Conservation (phyloP, 1,284 basidiomycete genomes). For the Laetiporus sulphureus region DNA sequence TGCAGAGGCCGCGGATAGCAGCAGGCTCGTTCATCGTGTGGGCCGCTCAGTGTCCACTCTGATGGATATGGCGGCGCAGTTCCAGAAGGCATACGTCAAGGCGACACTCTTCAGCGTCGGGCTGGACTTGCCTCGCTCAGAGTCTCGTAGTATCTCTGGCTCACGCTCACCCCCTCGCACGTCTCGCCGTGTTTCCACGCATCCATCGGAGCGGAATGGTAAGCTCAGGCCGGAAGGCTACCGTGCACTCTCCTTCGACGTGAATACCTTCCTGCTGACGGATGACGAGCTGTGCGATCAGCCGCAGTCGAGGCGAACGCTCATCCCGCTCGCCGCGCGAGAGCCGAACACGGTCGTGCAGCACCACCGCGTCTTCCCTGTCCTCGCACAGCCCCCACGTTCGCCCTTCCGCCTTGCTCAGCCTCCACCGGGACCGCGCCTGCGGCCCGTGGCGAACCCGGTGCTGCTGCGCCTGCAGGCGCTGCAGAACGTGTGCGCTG, state of each 20-base stretch:
- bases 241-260: conserved; percentile 35
- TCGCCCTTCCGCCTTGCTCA: conserved; percentile 21
- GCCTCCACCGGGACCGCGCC: conserved; percentile 14
- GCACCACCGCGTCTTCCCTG: conserved; percentile 20
- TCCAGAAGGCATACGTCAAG: conserved; percentile 49
- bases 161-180: conserved; percentile 17
- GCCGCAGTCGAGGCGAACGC: conserved; percentile 13
- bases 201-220: conserved; percentile 4
- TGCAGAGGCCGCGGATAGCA: neutral
- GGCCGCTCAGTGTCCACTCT: conserved; percentile 39
- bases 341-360: conserved; percentile 3
- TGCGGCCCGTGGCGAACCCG: conserved; percentile 54
- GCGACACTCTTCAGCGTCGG: conserved; percentile 42
- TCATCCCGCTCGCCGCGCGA: conserved; percentile 16
- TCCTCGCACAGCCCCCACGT: conserved; percentile 20
- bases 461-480: conserved; percentile 50
- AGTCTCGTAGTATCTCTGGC: conserved; percentile 7
- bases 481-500: conserved; percentile 42
- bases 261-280: conserved; percentile 26
- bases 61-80: conserved; percentile 45
- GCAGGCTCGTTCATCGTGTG: conserved; percentile 27
- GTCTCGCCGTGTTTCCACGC: conserved; percentile 8
- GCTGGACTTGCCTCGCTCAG: conserved; percentile 13
- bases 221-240: conserved; percentile 35
- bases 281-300: conserved; percentile 4